phyloP scores from a whole-genome alignment of 2,329 filamentous ascomycete genomes.

The Fusarium oligoseptatum region DNA sequence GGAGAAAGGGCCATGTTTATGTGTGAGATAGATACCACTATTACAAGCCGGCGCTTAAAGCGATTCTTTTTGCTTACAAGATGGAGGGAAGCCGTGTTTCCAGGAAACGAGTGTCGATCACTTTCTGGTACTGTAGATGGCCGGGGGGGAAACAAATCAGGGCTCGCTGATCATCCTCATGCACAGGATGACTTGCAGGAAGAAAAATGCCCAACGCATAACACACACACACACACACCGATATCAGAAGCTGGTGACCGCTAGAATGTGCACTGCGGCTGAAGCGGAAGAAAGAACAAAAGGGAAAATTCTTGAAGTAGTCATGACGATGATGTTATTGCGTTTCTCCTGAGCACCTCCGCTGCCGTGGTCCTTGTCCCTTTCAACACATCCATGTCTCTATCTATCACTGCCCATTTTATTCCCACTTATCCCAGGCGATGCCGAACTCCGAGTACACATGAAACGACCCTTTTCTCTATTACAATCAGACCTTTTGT shows the following conservation, averaged over 20 bases:
- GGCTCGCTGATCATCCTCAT: constrained; percentile 3
- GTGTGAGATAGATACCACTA: neutral
- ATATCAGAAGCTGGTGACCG: neutral
- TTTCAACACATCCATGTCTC: neutral
- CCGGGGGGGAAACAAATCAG: constrained; percentile 6
- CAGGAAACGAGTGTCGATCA: constrained; percentile 4
- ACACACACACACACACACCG: neutral
- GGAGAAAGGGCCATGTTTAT: neutral
- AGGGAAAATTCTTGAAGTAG: neutral
- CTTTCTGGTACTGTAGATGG: neutral
- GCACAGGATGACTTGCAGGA: neutral
- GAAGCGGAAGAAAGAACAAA: neutral
- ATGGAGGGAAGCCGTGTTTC: neutral
- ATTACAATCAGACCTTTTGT: neutral
- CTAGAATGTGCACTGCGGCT: neutral
- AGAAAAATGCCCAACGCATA: neutral
- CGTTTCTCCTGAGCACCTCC: neutral
- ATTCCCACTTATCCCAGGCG: constrained; percentile 20
- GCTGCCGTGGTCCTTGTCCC: neutral
- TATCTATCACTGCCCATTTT: neutral
- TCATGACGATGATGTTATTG: neutral
- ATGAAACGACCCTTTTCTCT: neutral
- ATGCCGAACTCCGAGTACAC: constrained; percentile 17
- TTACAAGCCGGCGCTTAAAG: neutral
- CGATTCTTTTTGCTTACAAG: neutral